Evolutionary conservation across 257 asterid species (phyloP).

Genomic region (Nicotiana tabacum): DNA sequence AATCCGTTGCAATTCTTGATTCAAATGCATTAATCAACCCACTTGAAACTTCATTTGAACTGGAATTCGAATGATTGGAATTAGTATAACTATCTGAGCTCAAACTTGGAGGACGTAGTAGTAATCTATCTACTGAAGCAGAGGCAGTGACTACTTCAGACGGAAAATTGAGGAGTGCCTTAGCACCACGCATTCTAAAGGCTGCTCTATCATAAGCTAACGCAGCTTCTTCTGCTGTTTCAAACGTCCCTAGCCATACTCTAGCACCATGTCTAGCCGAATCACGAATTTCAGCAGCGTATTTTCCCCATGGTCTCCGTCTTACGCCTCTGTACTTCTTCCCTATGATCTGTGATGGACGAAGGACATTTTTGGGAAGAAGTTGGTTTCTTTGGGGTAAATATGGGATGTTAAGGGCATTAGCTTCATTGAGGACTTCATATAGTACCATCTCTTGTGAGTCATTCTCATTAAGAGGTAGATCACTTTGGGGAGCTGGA

Average conservation of each 20-base stretch:
- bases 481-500: slow-evolving; percentile 17
- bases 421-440: slow-evolving; percentile 52
- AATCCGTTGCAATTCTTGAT: neutral
- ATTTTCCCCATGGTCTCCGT: slow-evolving; percentile 66
- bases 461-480: slow-evolving; percentile 62
- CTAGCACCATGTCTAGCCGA: slow-evolving; percentile 45
- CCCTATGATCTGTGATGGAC: slow-evolving; percentile 15
- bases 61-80: neutral
- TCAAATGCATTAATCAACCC: neutral
- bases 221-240: slow-evolving; percentile 59
- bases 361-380: neutral
- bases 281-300: slow-evolving; percentile 67
- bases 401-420: slow-evolving; percentile 11
- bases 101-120: neutral
- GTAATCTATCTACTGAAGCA: neutral
- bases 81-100: neutral
- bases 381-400: slow-evolving; percentile 16
- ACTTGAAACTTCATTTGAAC: neutral
- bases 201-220: slow-evolving; percentile 70
- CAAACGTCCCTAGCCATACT: slow-evolving; percentile 60
- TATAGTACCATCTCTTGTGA: slow-evolving; percentile 55
- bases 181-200: slow-evolving; percentile 54
- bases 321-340: slow-evolving; percentile 63
- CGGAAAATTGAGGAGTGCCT: slow-evolving; percentile 64
- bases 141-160: slow-evolving; percentile 22